Conservation (phyloP, 176 grass and related monocot species). For the Oryza glumipatula region DNA sequence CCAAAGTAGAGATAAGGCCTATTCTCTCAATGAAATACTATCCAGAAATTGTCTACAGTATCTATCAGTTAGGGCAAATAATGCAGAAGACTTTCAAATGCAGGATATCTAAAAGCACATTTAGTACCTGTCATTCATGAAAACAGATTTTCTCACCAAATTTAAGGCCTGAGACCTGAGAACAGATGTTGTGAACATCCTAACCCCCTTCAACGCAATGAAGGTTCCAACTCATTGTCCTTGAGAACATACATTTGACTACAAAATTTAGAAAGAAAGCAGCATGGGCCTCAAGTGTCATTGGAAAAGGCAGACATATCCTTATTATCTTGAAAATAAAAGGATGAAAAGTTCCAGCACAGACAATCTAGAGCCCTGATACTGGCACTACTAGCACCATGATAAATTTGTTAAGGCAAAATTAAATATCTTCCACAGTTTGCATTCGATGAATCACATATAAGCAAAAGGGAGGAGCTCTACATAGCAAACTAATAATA, state of each 20-base stretch:
- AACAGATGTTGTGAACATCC: conserved; percentile 11
- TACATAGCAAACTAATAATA: not conserved
- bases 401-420: not conserved
- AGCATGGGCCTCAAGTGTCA: not conserved
- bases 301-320: not conserved
- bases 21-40: conserved; percentile 11
- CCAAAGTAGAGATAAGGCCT: not conserved
- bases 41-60: conserved; percentile 19
- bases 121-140: not conserved
- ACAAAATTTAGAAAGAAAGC: not conserved
- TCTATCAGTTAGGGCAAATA: conserved; percentile 11
- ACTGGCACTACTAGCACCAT: not conserved
- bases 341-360: not conserved
- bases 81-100: not conserved
- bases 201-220: conserved; percentile 16
- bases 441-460: too few species aligned
- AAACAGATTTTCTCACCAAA: not conserved
- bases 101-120: conserved; percentile 2
- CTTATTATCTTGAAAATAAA: not conserved
- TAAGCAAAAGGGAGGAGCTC: not conserved
- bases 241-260: conserved; percentile 16
- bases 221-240: conserved; percentile 8
- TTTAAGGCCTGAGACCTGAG: not conserved
- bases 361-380: not conserved
- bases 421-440: too few species aligned